phyloP scores from a whole-genome alignment of 495 filamentous ascomycete genomes.

The Aspergillus diversus region DNA sequence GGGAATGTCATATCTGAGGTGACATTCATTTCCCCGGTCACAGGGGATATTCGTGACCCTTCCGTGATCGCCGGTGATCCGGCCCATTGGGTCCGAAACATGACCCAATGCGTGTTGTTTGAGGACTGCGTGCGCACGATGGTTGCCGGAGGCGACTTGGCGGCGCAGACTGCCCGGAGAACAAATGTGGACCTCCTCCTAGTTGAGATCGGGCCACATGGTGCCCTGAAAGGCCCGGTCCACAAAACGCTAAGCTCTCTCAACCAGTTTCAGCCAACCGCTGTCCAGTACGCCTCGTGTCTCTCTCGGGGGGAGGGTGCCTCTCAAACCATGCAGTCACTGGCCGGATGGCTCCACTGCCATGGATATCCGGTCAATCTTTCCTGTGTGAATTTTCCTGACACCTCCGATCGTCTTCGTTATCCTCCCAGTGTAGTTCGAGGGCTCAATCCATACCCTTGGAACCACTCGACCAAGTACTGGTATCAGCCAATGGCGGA shows the following conservation, averaged over 20 bases:
- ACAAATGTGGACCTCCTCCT: slow-evolving; percentile 4
- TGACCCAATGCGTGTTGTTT: slow-evolving; percentile 37
- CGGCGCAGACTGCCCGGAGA: background rate
- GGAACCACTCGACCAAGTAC: slow-evolving; percentile 4
- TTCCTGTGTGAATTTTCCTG: slow-evolving; percentile 8
- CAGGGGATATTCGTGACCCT: background rate
- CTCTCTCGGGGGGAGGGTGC: background rate
- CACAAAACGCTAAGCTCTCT: background rate
- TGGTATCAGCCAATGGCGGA: background rate
- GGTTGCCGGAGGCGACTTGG: no score
- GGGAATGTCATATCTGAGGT: background rate
- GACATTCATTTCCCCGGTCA: slow-evolving; percentile 22
- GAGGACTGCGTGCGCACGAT: slow-evolving; percentile 26
- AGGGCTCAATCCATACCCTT: slow-evolving; percentile 1
- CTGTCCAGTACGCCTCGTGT: background rate
- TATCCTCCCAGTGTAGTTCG: no score
- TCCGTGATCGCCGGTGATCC: background rate
- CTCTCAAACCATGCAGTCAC: background rate
- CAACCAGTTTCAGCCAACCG: background rate
- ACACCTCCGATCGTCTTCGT: background rate
- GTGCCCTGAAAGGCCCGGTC: slow-evolving; percentile 2
- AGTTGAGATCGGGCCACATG: slow-evolving; percentile 11
- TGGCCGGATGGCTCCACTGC: background rate
- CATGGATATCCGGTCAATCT: background rate
- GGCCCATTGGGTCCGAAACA: slow-evolving; percentile 32